phyloP scores from a whole-genome alignment of 371 early-diverging fungal genomes.

The Apophysomyces elegans region DNA sequence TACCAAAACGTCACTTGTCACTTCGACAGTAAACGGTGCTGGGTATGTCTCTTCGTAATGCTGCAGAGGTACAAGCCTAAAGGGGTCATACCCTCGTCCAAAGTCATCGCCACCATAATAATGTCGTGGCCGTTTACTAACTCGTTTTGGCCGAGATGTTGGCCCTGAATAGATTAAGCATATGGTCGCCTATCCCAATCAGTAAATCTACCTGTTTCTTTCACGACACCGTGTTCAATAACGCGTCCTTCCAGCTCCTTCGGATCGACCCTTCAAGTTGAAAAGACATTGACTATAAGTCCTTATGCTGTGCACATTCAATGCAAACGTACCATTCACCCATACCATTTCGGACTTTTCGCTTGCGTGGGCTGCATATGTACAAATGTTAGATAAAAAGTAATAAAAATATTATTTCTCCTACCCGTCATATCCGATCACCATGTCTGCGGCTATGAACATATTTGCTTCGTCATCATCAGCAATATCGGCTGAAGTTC shows the following conservation, averaged over 20 bases:
- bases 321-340: conserved; percentile 64
- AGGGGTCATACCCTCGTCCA: conserved; percentile 65
- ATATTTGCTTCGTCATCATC: conserved; percentile 11
- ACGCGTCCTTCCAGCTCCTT: conserved; percentile 67
- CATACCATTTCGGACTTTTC: conserved; percentile 63
- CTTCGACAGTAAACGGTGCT: conserved; percentile 67
- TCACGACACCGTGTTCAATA: conserved; percentile 55
- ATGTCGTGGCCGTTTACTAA: conserved; percentile 32
- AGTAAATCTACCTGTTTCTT: neutral
- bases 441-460: conserved; percentile 36
- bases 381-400: neutral
- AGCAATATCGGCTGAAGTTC: conserved; percentile 20
- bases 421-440: conserved; percentile 51
- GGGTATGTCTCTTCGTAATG: conserved; percentile 53
- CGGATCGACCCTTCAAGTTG: conserved; percentile 62
- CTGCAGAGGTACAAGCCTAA: conserved; percentile 64
- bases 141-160: conserved; percentile 41
- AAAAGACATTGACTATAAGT: neutral
- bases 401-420: neutral
- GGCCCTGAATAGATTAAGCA: conserved; percentile 21
- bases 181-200: neutral
- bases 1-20: conserved; percentile 68
- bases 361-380: conserved; percentile 48
- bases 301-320: neutral
- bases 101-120: conserved; percentile 48